Percentiles rank a stretch among this genome's conserved stretches.
These are phyloP conservation scores for Aspergillus tanneri DNA, from an alignment of 2,329 filamentous ascomycete genomes.

Conservation along the genomic window DNA sequence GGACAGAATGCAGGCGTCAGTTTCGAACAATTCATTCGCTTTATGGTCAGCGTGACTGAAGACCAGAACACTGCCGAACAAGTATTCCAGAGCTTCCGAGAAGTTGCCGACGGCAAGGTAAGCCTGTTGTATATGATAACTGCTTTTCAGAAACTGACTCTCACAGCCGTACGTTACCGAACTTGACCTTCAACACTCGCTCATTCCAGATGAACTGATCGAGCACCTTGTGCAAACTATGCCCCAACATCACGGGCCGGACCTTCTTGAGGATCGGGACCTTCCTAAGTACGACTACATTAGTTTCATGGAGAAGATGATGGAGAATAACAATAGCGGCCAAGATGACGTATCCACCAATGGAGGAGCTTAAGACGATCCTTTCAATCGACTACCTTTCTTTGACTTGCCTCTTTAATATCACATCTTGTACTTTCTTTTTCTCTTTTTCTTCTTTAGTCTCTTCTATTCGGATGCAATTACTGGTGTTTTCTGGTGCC, in stretches of 20 bases:
- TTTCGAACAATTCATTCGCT: slow-evolving; percentile 98
- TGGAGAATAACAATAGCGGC: slow-evolving; percentile 45
- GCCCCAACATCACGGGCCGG: slow-evolving; percentile 78
- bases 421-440: slow-evolving; percentile 10
- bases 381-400: slow-evolving; percentile 1
- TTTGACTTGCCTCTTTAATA: slow-evolving; percentile 13
- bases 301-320: slow-evolving; percentile 90
- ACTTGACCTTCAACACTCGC: slow-evolving; percentile 88
- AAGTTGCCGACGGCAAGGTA: slow-evolving; percentile 93
- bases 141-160: slow-evolving; percentile 9
- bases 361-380: slow-evolving; percentile 15
- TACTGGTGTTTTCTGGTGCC: slow-evolving; percentile 28
- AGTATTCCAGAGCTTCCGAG: slow-evolving; percentile 95
- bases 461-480: slow-evolving; percentile 18
- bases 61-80: slow-evolving; percentile 99
- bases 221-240: slow-evolving; percentile 87
- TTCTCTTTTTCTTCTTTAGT: slow-evolving; percentile 14
- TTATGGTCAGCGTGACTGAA: slow-evolving; percentile 99
- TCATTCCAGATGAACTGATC: slow-evolving; percentile 96
- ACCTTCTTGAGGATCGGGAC: slow-evolving; percentile 80
- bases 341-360: slow-evolving; percentile 23
- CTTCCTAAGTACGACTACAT: slow-evolving; percentile 94
- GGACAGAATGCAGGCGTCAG: slow-evolving; percentile 69
- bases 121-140: slow-evolving; percentile 16
- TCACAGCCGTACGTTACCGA: slow-evolving; percentile 87